Conservation (phyloP, 768 basidiomycete genomes). For the Lactarius hatsudake region DNA sequence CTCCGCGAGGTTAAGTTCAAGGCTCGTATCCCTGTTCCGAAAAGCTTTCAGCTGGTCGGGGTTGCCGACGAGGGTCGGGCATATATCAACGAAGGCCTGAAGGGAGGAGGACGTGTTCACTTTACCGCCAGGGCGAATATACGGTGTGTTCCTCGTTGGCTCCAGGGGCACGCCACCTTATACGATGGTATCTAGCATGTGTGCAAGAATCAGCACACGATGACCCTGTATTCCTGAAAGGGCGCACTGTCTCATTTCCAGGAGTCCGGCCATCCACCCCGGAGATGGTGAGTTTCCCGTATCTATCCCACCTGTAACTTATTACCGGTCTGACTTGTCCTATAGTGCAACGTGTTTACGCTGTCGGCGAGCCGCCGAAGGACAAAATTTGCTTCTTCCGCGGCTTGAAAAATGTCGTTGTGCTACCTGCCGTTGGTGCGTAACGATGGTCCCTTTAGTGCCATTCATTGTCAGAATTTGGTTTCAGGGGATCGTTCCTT, state of each 20-base stretch:
- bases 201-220: conserved; percentile 10
- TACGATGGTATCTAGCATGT: conserved; percentile 13
- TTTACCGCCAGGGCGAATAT: conserved; percentile 9
- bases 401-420: conserved; percentile 31
- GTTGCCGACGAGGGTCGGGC: conserved; percentile 73
- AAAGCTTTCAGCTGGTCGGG: conserved; percentile 70
- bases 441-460: neutral
- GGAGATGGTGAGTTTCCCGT: conserved; percentile 31
- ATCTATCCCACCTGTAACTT: neutral
- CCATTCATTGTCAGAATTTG: neutral
- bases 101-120: conserved; percentile 14
- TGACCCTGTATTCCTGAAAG: conserved; percentile 4
- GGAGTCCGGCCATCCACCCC: conserved; percentile 37
- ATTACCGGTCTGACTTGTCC: neutral
- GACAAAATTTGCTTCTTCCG: conserved; percentile 28
- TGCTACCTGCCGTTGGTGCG: conserved; percentile 28
- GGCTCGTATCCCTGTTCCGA: conserved; percentile 69
- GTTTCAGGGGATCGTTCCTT: conserved; percentile 55
- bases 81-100: conserved; percentile 15
- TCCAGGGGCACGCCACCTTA: neutral
- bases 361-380: conserved; percentile 32
- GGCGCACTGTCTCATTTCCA: conserved; percentile 29
- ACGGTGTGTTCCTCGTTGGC: conserved; percentile 6
- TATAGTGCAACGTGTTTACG: conserved; percentile 31
- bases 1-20: conserved; percentile 72